These are phyloP conservation scores for Phaeosphaeriaceae sp. DNA, from an alignment of 2,329 filamentous ascomycete species.

Conservation along the genomic window DNA sequence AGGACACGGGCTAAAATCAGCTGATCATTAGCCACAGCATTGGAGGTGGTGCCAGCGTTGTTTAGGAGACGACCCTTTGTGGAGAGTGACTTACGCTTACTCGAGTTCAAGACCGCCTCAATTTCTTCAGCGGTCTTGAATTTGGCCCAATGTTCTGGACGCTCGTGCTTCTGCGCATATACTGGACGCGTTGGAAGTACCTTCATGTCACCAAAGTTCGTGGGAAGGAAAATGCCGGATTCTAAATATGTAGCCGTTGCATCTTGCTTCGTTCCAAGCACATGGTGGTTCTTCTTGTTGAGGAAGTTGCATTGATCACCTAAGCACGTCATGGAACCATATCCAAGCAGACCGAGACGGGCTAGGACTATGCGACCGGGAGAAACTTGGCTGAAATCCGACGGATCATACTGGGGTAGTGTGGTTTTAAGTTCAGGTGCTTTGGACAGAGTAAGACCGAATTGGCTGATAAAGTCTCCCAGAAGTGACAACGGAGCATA, in stretches of 20 bases:
- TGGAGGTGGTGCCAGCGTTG: too few relatives aligned
- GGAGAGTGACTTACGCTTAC: constrained; percentile 1
- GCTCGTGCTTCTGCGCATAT: constrained; percentile 3
- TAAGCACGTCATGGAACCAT: constrained; percentile 17
- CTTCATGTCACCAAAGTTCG: constrained; percentile 25
- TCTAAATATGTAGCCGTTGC: neutral
- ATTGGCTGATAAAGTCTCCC: constrained; percentile 3
- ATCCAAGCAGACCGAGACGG: constrained; percentile 16
- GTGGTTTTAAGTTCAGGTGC: neutral
- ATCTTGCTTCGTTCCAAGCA: neutral
- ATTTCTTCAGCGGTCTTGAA: constrained; percentile 18
- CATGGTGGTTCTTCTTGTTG: neutral
- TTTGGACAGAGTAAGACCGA: constrained; percentile 6
- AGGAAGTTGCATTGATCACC: constrained; percentile 19
- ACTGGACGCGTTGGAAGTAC: constrained; percentile 11
- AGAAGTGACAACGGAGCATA: constrained; percentile 19
- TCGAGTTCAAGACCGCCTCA: constrained; percentile 4
- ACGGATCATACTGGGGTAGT: constrained; percentile 10
- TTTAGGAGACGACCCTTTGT: too few relatives aligned
- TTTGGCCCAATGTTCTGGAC: constrained; percentile 19
- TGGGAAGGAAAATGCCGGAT: constrained; percentile 10
- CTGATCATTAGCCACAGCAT: too few relatives aligned
- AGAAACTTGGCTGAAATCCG: constrained; percentile 25
- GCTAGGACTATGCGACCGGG: constrained; percentile 16
- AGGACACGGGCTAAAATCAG: too few relatives aligned